These are phyloP conservation scores for Pseudocercospora musae DNA, from an alignment of 2,329 filamentous ascomycete species.

Conservation along the genomic window DNA sequence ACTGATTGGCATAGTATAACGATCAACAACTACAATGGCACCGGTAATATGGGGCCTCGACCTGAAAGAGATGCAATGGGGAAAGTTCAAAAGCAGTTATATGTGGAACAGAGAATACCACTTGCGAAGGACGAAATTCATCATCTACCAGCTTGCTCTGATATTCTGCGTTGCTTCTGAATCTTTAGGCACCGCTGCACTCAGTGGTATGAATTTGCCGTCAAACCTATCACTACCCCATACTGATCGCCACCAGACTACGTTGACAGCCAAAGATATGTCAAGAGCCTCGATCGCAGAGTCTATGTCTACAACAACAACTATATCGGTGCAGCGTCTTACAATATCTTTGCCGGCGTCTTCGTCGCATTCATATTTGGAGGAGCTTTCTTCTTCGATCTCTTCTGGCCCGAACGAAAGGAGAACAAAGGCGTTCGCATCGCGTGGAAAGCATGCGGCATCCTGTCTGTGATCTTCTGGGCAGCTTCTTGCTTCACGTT, in stretches of 20 bases:
- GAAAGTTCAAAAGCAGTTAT: constrained; percentile 55
- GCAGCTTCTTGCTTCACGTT: constrained; percentile 49
- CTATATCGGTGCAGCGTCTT: constrained; percentile 54
- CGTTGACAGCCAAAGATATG: constrained; percentile 51
- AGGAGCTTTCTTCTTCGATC: constrained; percentile 59
- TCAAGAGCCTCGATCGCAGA: constrained; percentile 40
- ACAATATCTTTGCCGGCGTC: constrained; percentile 59
- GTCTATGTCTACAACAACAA: constrained; percentile 53
- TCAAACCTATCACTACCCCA: not conserved
- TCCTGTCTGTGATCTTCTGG: constrained; percentile 48
- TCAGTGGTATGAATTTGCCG: constrained; percentile 45
- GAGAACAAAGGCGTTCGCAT: constrained; percentile 49
- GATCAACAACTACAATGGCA: constrained; percentile 23
- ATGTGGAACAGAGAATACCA: constrained; percentile 56
- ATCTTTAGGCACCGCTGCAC: constrained; percentile 54
- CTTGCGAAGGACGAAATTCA: constrained; percentile 56
- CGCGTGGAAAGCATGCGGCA: constrained; percentile 54
- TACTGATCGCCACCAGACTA: constrained; percentile 43
- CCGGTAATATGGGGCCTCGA: constrained; percentile 58
- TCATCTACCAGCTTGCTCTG: constrained; percentile 59
- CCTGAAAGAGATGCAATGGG: constrained; percentile 56
- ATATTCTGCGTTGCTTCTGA: constrained; percentile 57
- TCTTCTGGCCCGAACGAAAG: constrained; percentile 57
- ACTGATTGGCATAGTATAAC: not conserved
- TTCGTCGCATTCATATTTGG: constrained; percentile 58